Percentiles rank a stretch among this genome's conserved stretches.
Conservation (phyloP, 495 filamentous ascomycete genomes). For the Parachaetomium inaequale region DNA sequence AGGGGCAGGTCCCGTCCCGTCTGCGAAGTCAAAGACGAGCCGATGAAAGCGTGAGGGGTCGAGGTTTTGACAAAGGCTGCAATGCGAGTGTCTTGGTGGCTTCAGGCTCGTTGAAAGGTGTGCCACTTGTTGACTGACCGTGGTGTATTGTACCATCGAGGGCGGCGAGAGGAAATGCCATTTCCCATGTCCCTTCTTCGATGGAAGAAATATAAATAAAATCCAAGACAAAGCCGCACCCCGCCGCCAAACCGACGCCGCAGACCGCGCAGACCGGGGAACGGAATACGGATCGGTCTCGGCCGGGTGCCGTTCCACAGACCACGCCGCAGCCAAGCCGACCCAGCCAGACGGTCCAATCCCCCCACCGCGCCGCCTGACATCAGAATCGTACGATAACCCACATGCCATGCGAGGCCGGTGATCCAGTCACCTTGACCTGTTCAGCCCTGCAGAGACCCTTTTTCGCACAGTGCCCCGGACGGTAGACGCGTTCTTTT, state of each 20-base stretch:
- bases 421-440: not conserved
- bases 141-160: too few relatives aligned
- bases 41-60: too few relatives aligned
- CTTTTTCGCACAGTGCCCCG: not conserved
- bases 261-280: not conserved
- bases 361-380: constrained; percentile 23
- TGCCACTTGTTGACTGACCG: too few relatives aligned
- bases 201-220: too few relatives aligned
- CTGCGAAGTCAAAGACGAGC: not conserved
- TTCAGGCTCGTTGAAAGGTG: too few relatives aligned
- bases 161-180: too few relatives aligned
- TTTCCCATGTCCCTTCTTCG: too few relatives aligned
- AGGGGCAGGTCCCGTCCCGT: not conserved
- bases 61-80: too few relatives aligned
- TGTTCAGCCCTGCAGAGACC: constrained; percentile 10
- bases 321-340: constrained; percentile 7
- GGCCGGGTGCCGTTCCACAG: constrained; percentile 3
- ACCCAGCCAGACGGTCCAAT: constrained; percentile 9
- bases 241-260: not conserved
- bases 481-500: not conserved
- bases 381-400: constrained; percentile 38
- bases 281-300: constrained; percentile 11
- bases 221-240: not conserved
- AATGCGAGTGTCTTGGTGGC: too few relatives aligned
- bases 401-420: constrained; percentile 6